These are phyloP conservation scores for Capsicum baccatum DNA, from an alignment of 257 asterid genomes.

Conservation along the genomic window DNA sequence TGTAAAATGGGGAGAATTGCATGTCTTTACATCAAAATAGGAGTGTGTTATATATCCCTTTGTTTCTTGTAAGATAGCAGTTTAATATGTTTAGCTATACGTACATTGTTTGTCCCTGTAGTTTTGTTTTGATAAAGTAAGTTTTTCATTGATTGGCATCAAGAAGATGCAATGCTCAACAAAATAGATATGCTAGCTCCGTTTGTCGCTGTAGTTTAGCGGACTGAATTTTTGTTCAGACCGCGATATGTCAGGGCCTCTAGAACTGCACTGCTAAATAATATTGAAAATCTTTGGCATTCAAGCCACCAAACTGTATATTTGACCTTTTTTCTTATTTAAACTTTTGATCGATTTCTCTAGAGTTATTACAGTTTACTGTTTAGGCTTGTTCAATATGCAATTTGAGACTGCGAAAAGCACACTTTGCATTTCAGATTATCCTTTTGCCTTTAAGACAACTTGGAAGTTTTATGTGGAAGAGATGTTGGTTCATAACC, in stretches of 20 bases:
- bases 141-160: conserved; percentile 5
- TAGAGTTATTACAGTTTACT: not conserved
- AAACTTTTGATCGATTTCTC: not conserved
- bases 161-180: not conserved
- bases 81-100: not conserved
- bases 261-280: not conserved
- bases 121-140: not conserved
- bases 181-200: not conserved
- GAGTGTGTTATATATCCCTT: not conserved
- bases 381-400: conserved; percentile 12
- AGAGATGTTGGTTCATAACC: not conserved
- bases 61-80: not conserved
- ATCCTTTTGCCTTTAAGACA: not conserved
- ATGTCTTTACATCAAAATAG: not conserved
- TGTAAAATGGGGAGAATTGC: not conserved
- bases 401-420: conserved; percentile 19
- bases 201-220: not conserved
- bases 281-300: not conserved
- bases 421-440: not conserved
- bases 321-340: not conserved
- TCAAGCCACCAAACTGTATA: not conserved
- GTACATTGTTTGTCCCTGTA: not conserved
- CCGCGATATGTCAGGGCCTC: not conserved
- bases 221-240: not conserved
- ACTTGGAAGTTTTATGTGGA: not conserved